Base-by-base conservation (phyloP, 2,329 filamentous ascomycete species). In the Chrysoporthe cubensis region DNA sequence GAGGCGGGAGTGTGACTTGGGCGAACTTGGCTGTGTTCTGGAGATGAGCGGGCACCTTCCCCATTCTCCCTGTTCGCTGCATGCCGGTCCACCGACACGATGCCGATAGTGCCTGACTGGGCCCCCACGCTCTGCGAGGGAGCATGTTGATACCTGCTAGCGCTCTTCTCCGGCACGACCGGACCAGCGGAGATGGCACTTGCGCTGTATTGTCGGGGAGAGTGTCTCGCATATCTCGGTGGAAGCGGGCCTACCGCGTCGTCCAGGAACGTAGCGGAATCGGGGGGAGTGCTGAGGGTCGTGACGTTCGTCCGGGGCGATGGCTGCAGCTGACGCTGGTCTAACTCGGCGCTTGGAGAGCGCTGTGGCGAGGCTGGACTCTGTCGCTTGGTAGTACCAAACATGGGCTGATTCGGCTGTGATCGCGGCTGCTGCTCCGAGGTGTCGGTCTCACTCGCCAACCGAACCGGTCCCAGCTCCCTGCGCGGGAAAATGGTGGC, bases 1-100 rank as follows among this genome's bases (percentile, higher is more conserved):
- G 84, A 87, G 1, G 81, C 84, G 9, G 84, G 84, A 9, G 81
- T 82, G 62, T 84, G 82, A 32, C 80, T 78, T 26, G 80, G 77
- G 7, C 81, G 79, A 43, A 60, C 43, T 75, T 69, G 13, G 72
- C 46, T 58, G 71, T 75, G 40, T 72, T 69, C 69, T 21, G 62
- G 60, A 16, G 67, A 43, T 26, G 66, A 68, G 42, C 68, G 67
- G 8, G 64, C 48, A 4, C 59, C 71, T 0, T 80, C 77, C 18
- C 80, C 78, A 4, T 78, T 76, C 13, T 81, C 78, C 48, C 70
- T 75, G n/a, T 71, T 70, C 34, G 62, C 68, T 32, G 68, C 73
- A 46, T 71, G 57, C 11, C 78, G 79, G 62, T 84, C 81, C 34
- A 80, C 76, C 0, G 81, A 79, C 4, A 80, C 75, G 64, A 78